Conservation (phyloP, 2,329 filamentous ascomycete genomes). For the Lasiodiplodia citricola region DNA sequence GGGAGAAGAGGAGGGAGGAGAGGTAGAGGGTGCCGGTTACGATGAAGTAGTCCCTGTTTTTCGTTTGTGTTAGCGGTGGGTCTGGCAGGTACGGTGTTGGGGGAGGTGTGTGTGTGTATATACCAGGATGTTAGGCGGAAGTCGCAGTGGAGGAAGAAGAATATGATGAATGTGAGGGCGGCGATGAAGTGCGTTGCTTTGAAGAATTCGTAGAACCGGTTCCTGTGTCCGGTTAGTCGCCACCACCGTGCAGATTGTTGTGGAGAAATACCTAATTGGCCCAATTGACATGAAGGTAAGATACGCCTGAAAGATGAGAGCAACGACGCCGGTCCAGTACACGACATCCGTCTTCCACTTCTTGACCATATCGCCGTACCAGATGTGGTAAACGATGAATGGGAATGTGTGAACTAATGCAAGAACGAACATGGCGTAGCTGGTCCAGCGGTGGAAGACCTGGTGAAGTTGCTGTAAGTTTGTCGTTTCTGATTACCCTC, state of each 20-base stretch:
- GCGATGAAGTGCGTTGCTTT: conserved; percentile 61
- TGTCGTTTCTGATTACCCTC: not conserved
- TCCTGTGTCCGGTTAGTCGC: conserved; percentile 41
- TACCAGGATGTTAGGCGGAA: conserved; percentile 61
- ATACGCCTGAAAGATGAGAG: conserved; percentile 60
- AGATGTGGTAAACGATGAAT: conserved; percentile 60
- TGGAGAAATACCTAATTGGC: conserved; percentile 50
- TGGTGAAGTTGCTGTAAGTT: not conserved
- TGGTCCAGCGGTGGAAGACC: conserved; percentile 38
- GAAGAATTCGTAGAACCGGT: conserved; percentile 66
- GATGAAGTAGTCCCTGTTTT: conserved; percentile 64
- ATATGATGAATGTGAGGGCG: conserved; percentile 61
- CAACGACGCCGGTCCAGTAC: conserved; percentile 63
- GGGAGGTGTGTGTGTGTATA: not conserved
- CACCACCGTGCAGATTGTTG: not conserved
- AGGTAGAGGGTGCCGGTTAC: conserved; percentile 60
- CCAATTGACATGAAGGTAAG: conserved; percentile 61
- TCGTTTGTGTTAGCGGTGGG: not conserved
- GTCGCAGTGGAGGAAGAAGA: conserved; percentile 67
- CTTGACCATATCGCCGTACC: conserved; percentile 54
- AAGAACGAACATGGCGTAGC: conserved; percentile 59
- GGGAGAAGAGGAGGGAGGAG: conserved; percentile 52
- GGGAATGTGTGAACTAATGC: conserved; percentile 65
- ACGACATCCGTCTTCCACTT: conserved; percentile 53
- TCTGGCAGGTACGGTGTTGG: not conserved